Percentiles rank a stretch among this genome's conserved stretches.
Conservation (phyloP, 306 rosid species). For the Myrica gale region DNA sequence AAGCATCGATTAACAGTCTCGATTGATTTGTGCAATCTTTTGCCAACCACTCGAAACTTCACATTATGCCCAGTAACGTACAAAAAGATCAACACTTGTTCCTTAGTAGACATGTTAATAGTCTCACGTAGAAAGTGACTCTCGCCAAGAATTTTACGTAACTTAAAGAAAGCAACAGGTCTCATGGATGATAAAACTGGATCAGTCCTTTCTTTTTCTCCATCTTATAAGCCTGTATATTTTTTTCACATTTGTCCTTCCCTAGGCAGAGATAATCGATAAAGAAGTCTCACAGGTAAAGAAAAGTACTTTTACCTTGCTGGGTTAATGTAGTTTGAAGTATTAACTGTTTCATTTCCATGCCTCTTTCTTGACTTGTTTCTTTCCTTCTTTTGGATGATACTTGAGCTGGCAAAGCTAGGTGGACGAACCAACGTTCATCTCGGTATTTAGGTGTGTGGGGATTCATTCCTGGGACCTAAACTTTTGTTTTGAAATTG, state of each 20-base stretch:
- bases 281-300: not conserved
- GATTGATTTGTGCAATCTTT: no score
- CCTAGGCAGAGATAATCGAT: not conserved
- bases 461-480: not conserved
- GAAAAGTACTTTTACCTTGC: not conserved
- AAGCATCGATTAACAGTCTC: no score
- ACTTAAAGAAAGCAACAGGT: no score
- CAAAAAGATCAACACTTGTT: no score
- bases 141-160: no score
- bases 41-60: no score
- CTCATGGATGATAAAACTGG: not conserved
- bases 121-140: no score
- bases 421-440: not conserved
- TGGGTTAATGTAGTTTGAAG: not conserved
- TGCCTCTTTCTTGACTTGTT: not conserved
- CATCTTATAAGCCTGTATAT: not conserved
- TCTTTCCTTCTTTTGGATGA: not conserved
- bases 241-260: not conserved
- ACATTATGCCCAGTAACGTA: no score
- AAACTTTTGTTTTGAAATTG: not conserved
- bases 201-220: not conserved
- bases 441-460: not conserved
- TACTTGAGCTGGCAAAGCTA: not conserved
- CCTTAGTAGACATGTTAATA: no score
- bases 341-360: not conserved